Evolutionary conservation across 805 yeast species (phyloP), one percentile per base, ranked within the genome.

Genomic region (Yarrowia yakushimensis): DNA sequence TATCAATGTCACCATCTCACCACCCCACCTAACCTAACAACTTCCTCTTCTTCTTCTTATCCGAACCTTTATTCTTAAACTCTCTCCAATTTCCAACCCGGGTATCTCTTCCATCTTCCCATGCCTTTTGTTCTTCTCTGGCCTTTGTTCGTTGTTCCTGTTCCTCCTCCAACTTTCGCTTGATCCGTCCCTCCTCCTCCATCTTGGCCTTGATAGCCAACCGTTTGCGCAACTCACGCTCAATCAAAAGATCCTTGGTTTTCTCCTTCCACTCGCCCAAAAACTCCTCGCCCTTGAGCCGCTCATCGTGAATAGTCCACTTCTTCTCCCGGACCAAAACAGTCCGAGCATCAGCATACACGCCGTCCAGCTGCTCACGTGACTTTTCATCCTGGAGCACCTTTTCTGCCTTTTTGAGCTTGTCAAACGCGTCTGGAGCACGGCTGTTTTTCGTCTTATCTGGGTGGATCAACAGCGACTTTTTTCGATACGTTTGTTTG

Each of bases 401-500:
- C 0, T 76, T 70, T 59, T 83, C 81, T 0, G 90, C 85, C 65
- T 79, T 81, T 65, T 84, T 83, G 59, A 86, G 71, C 34, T 76
- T 63, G 67, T 84, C 86, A 70, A 86, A 86, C 1, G 90, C 90
- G 31, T 74, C 79, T 0, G 88, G 82, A 0, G 90, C 89, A n/a
- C 77, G 73, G 0, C 77, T 74, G 66, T 85, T 81, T 30, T 72
- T 69, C 1, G 82, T 78, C 68, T 84, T 85, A 69, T 86, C 92
- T 0, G 92, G 92, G 70, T 86, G 92, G 17, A 86, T 81, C 63
- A 84, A 72, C 36, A 86, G 72, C 1, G 90, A 84, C 69, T 82
- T 85, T 71, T 78, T 79, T 25, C 90, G 74, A 69, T 79, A 86
- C 39, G 73, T 67, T 64, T 76, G 80, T 65, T 78, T 79, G 62